A percentile compares a stretch with the other conserved stretches of the same genome.
Conservation (phyloP, 305 asterid genomes). For the Fraxinus sp. region DNA sequence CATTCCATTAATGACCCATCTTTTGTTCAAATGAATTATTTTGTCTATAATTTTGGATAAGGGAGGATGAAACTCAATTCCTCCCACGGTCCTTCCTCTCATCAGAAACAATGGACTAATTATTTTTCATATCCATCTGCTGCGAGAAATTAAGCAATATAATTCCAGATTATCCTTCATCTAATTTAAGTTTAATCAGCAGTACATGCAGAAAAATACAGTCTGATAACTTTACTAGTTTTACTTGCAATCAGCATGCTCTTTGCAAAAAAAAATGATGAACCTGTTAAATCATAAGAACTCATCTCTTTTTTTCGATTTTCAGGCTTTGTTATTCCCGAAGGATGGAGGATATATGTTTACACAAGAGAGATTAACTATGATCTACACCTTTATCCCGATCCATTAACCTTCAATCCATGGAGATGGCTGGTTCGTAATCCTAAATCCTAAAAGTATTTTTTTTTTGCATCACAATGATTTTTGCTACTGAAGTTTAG, state of each 20-base stretch:
- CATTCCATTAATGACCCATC: conserved; percentile 72
- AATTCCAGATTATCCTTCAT: conserved; percentile 17
- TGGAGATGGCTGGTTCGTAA: conserved; percentile 98
- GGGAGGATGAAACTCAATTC: conserved; percentile 36
- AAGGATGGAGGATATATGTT: conserved; percentile 98
- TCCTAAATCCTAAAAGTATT: not conserved
- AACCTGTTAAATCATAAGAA: conserved; percentile 1
- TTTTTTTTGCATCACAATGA: not conserved
- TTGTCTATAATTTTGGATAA: conserved; percentile 41
- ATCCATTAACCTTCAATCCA: conserved; percentile 85
- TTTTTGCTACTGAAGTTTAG: not conserved
- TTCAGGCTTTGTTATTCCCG: conserved; percentile 79
- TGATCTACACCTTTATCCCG: conserved; percentile 77
- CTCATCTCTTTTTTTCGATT: conserved; percentile 20
- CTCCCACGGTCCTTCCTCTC: conserved; percentile 27
- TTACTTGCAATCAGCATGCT: not conserved
- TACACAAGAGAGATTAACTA: conserved; percentile 96
- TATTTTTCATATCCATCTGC: conserved; percentile 29
- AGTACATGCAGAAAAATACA: not conserved
- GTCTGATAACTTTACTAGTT: not conserved
- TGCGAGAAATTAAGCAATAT: conserved; percentile 16
- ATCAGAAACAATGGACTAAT: conserved; percentile 26
- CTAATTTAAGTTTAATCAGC: conserved; percentile 5
- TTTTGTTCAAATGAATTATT: conserved; percentile 52
- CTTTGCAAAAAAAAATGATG: not conserved